Evolutionary conservation across 805 yeast genomes (phyloP).

Genomic region (Yarrowia osloensis): DNA sequence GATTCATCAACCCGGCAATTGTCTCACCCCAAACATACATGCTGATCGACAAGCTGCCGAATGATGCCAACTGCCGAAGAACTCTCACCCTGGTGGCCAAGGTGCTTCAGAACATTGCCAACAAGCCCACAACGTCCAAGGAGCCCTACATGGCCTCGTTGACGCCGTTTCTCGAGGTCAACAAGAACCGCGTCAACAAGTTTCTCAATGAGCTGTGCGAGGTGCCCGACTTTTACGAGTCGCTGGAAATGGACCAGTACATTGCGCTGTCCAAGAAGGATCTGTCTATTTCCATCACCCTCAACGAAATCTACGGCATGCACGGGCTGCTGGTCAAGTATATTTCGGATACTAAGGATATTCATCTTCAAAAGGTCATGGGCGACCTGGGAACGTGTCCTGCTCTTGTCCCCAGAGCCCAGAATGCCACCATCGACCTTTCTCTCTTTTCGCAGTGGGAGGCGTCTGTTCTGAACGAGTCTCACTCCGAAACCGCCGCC

Average conservation of each 20-base stretch:
- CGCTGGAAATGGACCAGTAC: constrained; percentile 46
- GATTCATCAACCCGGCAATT: constrained; percentile 85
- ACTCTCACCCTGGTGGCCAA: constrained; percentile 78
- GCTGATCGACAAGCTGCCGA: constrained; percentile 43
- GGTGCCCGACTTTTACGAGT: constrained; percentile 46
- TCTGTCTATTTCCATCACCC: constrained; percentile 41
- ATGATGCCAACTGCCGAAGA: constrained; percentile 53
- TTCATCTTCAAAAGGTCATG: constrained; percentile 39
- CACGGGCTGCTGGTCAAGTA: constrained; percentile 44
- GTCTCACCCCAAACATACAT: constrained; percentile 74
- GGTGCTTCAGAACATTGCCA: constrained; percentile 82
- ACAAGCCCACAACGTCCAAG: constrained; percentile 65
- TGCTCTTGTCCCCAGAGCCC: constrained; percentile 38
- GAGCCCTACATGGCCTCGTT: constrained; percentile 47
- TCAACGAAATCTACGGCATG: constrained; percentile 44
- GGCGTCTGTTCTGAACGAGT: constrained; percentile 39
- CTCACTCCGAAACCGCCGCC: constrained; percentile 32
- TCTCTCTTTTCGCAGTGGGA: constrained; percentile 43
- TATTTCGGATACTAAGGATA: constrained; percentile 26
- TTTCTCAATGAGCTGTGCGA: constrained; percentile 45
- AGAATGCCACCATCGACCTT: constrained; percentile 41
- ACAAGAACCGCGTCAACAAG: constrained; percentile 39
- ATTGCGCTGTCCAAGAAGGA: constrained; percentile 44
- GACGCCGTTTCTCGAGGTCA: constrained; percentile 38
- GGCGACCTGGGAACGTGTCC: constrained; percentile 42